These are phyloP conservation scores for Rhizodiscina lignyota DNA, from an alignment of 495 filamentous ascomycete genomes.

Conservation along the genomic window DNA sequence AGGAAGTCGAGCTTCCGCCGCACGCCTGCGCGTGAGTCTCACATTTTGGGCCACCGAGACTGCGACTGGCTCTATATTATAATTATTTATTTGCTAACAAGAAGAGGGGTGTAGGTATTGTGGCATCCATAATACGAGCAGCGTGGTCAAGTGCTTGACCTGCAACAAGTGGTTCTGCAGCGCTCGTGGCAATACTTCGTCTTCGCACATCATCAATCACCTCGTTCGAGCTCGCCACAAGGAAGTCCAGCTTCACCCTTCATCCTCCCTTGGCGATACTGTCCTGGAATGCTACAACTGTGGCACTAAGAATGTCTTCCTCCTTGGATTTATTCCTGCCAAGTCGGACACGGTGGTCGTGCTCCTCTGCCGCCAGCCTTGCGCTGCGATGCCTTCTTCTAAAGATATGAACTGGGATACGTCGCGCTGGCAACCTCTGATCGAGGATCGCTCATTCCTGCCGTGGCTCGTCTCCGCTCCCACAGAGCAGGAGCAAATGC, in stretches of 20 bases:
- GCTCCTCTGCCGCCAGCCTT: slow-evolving; percentile 89
- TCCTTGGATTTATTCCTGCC: slow-evolving; percentile 98
- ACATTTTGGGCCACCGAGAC: neutral
- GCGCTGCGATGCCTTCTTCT: slow-evolving; percentile 83
- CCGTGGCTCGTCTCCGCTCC: slow-evolving; percentile 84
- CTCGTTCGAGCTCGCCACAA: slow-evolving; percentile 95
- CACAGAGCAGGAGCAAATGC: slow-evolving; percentile 87
- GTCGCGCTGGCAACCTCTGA: slow-evolving; percentile 92
- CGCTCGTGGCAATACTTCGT: slow-evolving; percentile 87
- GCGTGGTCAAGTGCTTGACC: slow-evolving; percentile 87
- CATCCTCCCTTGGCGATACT: slow-evolving; percentile 90
- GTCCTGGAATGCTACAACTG: slow-evolving; percentile 99
- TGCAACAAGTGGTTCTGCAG: slow-evolving; percentile 99
- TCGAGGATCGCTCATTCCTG: slow-evolving; percentile 91
- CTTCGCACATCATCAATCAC: slow-evolving; percentile 96
- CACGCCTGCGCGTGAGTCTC: slow-evolving; percentile 89
- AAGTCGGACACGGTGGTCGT: slow-evolving; percentile 98
- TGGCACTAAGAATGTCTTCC: slow-evolving; percentile 96
- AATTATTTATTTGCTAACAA: neutral
- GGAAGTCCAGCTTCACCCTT: slow-evolving; percentile 92
- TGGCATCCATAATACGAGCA: slow-evolving; percentile 87
- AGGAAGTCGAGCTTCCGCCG: slow-evolving; percentile 81
- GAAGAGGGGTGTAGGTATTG: slow-evolving; percentile 92
- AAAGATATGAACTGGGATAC: slow-evolving; percentile 99
- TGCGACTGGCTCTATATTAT: slow-evolving; percentile 4